These are phyloP conservation scores for Debaryomycetaceae sp. DNA, from an alignment of 1,139 yeast genomes.

Conservation along the genomic window DNA sequence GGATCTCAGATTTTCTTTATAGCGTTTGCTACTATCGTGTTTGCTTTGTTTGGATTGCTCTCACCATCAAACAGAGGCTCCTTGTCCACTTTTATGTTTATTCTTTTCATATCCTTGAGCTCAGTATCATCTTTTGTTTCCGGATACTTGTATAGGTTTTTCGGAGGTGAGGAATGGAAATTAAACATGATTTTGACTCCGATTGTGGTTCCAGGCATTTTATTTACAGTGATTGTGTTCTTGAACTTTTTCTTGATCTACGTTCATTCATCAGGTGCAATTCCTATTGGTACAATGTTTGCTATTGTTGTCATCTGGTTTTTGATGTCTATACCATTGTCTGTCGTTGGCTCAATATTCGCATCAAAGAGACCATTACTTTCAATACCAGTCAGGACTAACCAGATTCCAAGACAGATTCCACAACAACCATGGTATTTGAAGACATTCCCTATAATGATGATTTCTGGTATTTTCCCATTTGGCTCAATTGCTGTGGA, in stretches of 20 bases:
- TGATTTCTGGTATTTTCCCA: conserved; percentile 88
- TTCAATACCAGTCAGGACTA: conserved; percentile 77
- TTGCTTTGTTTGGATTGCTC: conserved; percentile 84
- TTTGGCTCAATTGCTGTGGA: conserved; percentile 95
- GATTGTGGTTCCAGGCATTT: conserved; percentile 71
- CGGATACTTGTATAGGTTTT: conserved; percentile 77
- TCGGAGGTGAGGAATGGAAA: conserved; percentile 93
- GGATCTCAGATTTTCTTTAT: conserved; percentile 84
- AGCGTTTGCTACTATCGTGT: conserved; percentile 67
- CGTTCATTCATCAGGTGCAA: conserved; percentile 88
- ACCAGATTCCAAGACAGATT: conserved; percentile 93
- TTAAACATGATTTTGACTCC: conserved; percentile 82
- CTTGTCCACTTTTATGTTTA: conserved; percentile 82
- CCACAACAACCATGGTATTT: conserved; percentile 89
- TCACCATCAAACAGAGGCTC: conserved; percentile 97
- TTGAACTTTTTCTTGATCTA: conserved; percentile 80
- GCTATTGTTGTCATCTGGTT: conserved; percentile 86
- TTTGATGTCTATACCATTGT: conserved; percentile 76
- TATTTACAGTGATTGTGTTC: conserved; percentile 61
- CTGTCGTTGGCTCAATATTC: conserved; percentile 73
- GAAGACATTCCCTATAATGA: conserved; percentile 60
- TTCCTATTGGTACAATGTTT: conserved; percentile 86
- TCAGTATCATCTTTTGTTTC: conserved; percentile 84
- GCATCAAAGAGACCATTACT: conserved; percentile 66
- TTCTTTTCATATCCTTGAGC: conserved; percentile 77